These are phyloP conservation scores for Suhomyces pyralidae DNA, from an alignment of 805 yeast species.

Conservation along the genomic window DNA sequence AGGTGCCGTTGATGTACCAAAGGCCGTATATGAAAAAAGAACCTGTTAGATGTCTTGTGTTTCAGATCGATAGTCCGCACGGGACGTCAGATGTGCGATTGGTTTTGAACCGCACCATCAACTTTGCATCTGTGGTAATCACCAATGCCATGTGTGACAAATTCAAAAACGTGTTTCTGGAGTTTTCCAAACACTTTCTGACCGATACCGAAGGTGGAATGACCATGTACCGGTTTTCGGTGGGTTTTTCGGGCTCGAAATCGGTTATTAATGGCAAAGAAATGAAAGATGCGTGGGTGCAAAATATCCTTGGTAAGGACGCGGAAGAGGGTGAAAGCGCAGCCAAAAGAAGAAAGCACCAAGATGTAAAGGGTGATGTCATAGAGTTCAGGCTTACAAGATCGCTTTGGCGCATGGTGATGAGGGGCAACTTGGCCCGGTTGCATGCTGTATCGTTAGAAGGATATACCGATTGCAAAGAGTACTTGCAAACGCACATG, in stretches of 20 bases:
- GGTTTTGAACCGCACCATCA: conserved; percentile 25
- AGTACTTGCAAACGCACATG: conserved; percentile 13
- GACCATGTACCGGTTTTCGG: conserved; percentile 18
- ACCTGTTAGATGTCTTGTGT: conserved; percentile 27
- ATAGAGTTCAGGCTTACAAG: conserved; percentile 42
- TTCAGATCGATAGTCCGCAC: conserved; percentile 25
- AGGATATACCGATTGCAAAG: conserved; percentile 26
- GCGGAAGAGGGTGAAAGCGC: conserved; percentile 1
- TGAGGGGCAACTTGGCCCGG: conserved; percentile 20
- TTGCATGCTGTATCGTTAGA: conserved; percentile 30
- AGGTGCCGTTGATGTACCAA: conserved; percentile 25
- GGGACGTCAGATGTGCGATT: conserved; percentile 29
- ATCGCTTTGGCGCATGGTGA: conserved; percentile 42
- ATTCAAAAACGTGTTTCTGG: conserved; percentile 24
- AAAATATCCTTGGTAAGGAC: conserved; percentile 21
- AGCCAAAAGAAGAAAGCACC: conserved; percentile 10
- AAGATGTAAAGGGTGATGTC: conserved; percentile 28
- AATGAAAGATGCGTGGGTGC: conserved; percentile 33
- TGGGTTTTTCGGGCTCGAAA: conserved; percentile 26
- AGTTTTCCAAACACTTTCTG: conserved; percentile 14
- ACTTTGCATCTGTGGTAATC: conserved; percentile 24
- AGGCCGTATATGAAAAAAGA: conserved; percentile 35
- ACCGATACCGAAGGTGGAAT: conserved; percentile 14
- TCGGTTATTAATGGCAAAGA: conserved; percentile 33
- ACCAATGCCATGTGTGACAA: conserved; percentile 21